Percentiles rank a stretch among this genome's conserved stretches.
Conservation (phyloP, 257 asterid genomes). For the Capsicum rhomboideum region DNA sequence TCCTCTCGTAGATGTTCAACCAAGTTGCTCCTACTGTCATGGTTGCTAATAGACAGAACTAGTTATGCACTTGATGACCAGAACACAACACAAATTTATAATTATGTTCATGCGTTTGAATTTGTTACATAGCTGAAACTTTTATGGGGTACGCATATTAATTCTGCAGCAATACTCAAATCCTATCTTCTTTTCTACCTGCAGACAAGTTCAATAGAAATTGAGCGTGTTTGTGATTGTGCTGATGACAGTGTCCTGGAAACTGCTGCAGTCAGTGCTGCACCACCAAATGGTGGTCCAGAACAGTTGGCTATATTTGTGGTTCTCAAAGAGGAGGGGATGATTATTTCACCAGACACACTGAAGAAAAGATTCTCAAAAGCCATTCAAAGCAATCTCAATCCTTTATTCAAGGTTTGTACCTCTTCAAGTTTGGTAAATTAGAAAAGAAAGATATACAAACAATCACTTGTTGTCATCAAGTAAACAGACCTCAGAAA, state of each 20-base stretch:
- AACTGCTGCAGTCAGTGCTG: conserved; percentile 74
- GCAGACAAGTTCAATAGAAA: conserved; percentile 86
- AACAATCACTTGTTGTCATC: neutral
- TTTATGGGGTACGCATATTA: too few species aligned
- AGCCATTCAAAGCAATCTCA: conserved; percentile 68
- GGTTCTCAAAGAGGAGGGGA: conserved; percentile 54
- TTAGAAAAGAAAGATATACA: neutral
- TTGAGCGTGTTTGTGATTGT: conserved; percentile 66
- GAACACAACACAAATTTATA: neutral
- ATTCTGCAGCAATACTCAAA: neutral
- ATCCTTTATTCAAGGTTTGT: conserved; percentile 83
- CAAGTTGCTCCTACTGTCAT: neutral
- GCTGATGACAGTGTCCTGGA: conserved; percentile 73
- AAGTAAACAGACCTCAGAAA: neutral
- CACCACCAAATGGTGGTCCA: conserved; percentile 78
- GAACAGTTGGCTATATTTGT: conserved; percentile 68
- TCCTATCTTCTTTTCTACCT: neutral
- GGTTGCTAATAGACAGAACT: neutral
- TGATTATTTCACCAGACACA: conserved; percentile 23
- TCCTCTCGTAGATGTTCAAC: neutral
- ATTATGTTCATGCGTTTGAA: neutral
- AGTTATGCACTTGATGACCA: neutral
- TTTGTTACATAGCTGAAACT: neutral
- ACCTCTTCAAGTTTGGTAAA: neutral
- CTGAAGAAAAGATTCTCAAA: conserved; percentile 51